phyloP scores from a whole-genome alignment of 345 rosid genomes.

The Diplotaxis tenuifolia region DNA sequence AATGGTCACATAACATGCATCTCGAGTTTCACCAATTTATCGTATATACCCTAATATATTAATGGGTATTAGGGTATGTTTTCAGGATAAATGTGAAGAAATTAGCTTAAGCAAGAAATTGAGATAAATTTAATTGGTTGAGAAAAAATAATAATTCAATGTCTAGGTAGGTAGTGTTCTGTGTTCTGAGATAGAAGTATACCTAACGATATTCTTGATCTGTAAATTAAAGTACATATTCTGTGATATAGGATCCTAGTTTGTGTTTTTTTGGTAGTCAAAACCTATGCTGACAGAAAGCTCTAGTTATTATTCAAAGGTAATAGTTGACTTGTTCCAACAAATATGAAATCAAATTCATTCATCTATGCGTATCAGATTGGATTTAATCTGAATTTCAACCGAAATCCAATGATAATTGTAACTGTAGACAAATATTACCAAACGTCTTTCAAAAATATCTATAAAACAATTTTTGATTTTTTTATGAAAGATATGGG shows the following conservation, averaged over 20 bases:
- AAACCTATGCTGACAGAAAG: slow-evolving; percentile 4
- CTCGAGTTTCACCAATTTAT: slow-evolving; percentile 7
- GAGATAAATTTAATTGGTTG: neutral
- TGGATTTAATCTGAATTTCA: neutral
- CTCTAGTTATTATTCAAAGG: slow-evolving; percentile 8
- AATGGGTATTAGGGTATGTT: neutral
- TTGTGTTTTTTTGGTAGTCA: slow-evolving; percentile 2
- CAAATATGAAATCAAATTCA: too few species aligned
- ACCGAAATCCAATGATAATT: neutral
- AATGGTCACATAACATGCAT: slow-evolving; percentile 20
- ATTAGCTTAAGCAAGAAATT: neutral
- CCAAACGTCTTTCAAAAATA: neutral
- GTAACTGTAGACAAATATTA: neutral
- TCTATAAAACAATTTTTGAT: neutral
- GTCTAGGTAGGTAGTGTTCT: neutral
- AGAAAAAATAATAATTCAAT: neutral
- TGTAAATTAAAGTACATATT: neutral
- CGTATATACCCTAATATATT: neutral
- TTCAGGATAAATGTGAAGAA: neutral
- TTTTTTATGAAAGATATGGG: neutral
- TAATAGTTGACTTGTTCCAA: slow-evolving; percentile 20
- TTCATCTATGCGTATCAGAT: too few species aligned
- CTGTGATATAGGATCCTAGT: slow-evolving; percentile 21
- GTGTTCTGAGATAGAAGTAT: neutral
- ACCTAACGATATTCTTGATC: neutral